Conservation (phyloP, 768 basidiomycete genomes). For the Phylloporus rhodoxanthus region DNA sequence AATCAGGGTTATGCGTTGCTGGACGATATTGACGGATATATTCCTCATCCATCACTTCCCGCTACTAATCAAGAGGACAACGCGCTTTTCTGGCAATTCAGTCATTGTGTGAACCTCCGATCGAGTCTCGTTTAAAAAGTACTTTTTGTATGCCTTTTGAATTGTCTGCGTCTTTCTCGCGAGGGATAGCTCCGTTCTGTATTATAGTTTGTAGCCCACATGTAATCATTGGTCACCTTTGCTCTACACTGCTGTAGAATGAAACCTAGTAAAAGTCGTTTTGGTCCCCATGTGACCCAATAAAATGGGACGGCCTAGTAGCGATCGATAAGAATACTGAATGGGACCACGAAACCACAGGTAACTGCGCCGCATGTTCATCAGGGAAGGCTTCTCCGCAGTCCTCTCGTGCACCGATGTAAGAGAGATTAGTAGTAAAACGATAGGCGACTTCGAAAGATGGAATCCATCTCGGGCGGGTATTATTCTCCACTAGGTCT, state of each 20-base stretch:
- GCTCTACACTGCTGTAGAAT: too few species aligned
- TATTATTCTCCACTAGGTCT: background rate
- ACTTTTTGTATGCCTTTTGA: background rate
- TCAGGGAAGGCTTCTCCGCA: background rate
- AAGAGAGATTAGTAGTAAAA: background rate
- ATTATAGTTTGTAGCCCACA: constrained; percentile 1
- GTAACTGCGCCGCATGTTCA: background rate
- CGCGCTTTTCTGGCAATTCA: constrained; percentile 7
- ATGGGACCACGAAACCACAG: background rate
- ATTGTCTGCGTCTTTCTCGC: background rate
- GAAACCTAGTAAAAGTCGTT: too few species aligned
- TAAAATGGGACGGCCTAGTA: too few species aligned
- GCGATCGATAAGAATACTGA: background rate
- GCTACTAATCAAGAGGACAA: constrained; percentile 12
- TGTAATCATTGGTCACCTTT: background rate
- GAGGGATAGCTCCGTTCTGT: background rate
- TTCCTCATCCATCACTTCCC: constrained; percentile 14
- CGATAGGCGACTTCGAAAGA: background rate
- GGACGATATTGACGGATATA: constrained; percentile 18
- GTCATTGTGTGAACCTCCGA: constrained; percentile 10
- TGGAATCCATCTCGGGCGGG: background rate
- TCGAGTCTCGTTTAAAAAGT: background rate
- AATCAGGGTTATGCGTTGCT: constrained; percentile 22
- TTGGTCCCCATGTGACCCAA: too few species aligned
- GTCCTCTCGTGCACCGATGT: background rate